Base-by-base conservation (phyloP, 768 basidiomycete genomes). In the Rhodotorula diobovata region DNA sequence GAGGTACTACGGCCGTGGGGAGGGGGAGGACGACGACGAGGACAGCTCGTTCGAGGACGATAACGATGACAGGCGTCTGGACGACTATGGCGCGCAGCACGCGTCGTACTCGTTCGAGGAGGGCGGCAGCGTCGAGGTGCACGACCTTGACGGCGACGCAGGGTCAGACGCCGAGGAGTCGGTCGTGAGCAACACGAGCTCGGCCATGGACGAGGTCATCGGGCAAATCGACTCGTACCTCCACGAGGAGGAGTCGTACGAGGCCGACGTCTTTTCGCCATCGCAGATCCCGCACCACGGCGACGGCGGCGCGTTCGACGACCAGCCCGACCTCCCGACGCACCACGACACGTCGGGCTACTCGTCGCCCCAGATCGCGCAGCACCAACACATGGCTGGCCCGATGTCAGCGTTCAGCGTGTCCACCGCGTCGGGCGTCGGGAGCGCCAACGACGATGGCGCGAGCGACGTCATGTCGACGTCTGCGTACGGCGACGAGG, bases 151-250 rank as follows among this genome's bases (percentile, higher is more conserved):
- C 45, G 61, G 54, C 18, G 32, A 12, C 56, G 48, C 50, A n/a
- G n/a, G n/a, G 32, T 68, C 67, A 10, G 74, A 72, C 35, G 65
- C 66, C 25, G 74, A 75, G 18, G 69, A 68, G 15, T 63, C 60
- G 14, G 67, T 69, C 61, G 67, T 70, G 2, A 67, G 66, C 58
- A 64, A 62, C 2, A 63, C 66, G 37, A 64, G 66, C 28, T 60
- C 65, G 15, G 71, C 68, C 11, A 63, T 71, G 66, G 74, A 72
- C 30, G 74, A 75, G 62, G 57, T 75, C 45, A 63, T 72, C 37
- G 74, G 59, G 7, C 65, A 72, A 50, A 72, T 75, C 51, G 74
- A 75, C 59, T 45, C 59, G 25, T 70, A 64, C 56, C 67, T 72
- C 48, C 59, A 61, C 34, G 73, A 74, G 25, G 64, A 66, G 46